Conservation (phyloP, 1,284 basidiomycete genomes). For the Fomitiporia mediterranea region DNA sequence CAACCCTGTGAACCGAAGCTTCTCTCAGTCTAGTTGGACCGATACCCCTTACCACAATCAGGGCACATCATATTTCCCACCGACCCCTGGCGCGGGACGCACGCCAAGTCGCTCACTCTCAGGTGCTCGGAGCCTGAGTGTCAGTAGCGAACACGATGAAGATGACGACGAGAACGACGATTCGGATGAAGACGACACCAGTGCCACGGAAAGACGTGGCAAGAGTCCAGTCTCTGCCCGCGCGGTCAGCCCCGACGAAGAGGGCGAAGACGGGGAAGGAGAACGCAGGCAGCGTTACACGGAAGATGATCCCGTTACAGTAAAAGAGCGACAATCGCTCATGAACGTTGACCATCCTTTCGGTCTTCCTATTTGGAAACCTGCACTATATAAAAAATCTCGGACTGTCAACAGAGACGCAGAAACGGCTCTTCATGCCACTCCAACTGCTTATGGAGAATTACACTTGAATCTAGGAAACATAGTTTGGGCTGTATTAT, state of each 20-base stretch:
- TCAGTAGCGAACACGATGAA: slow-evolving; percentile 38
- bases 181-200: slow-evolving; percentile 17
- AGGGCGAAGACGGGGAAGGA: slow-evolving; percentile 34
- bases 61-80: slow-evolving; percentile 60
- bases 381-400: slow-evolving; percentile 97
- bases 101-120: slow-evolving; percentile 13
- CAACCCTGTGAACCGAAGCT: slow-evolving; percentile 13
- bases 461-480: slow-evolving; percentile 90
- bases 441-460: slow-evolving; percentile 89
- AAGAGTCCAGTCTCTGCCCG: slow-evolving; percentile 26
- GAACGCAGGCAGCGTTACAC: slow-evolving; percentile 35
- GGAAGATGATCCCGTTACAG: slow-evolving; percentile 89
- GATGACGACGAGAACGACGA: slow-evolving; percentile 30
- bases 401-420: slow-evolving; percentile 95
- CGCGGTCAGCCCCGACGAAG: slow-evolving; percentile 29
- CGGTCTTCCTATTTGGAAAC: slow-evolving; percentile 99
- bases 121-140: slow-evolving; percentile 54
- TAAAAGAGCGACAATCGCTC: slow-evolving; percentile 95
- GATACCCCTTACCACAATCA: slow-evolving; percentile 48
- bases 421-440: slow-evolving; percentile 88
- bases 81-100: slow-evolving; percentile 38
- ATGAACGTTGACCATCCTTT: slow-evolving; percentile 99
- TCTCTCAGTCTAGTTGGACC: slow-evolving; percentile 17
- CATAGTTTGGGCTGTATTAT: slow-evolving; percentile 82
- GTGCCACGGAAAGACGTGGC: slow-evolving; percentile 16